These are phyloP conservation scores for Thelonectria olida DNA, from an alignment of 2,329 filamentous ascomycete species.

Conservation along the genomic window DNA sequence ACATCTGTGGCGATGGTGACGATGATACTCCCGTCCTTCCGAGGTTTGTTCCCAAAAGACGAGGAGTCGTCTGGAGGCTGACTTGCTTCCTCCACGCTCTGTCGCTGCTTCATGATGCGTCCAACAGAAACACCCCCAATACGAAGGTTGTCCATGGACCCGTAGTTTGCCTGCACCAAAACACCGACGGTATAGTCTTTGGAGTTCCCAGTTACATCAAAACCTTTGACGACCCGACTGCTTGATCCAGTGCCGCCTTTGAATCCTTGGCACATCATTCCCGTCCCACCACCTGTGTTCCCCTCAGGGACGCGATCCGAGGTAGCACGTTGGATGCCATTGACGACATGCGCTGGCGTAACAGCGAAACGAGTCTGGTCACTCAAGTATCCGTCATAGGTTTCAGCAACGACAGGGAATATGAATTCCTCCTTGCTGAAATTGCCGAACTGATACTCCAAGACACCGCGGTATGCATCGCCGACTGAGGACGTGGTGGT, in stretches of 20 bases:
- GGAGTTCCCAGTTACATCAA: slow-evolving; percentile 43
- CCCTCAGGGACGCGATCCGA: slow-evolving; percentile 66
- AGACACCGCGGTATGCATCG: slow-evolving; percentile 66
- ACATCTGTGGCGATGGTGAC: slow-evolving; percentile 46
- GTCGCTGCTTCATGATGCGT: slow-evolving; percentile 53
- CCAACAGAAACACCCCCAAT: slow-evolving; percentile 71
- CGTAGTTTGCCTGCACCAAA: slow-evolving; percentile 74
- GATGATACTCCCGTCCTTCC: slow-evolving; percentile 49
- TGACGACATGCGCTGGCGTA: slow-evolving; percentile 61
- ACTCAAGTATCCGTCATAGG: slow-evolving; percentile 70
- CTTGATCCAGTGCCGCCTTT: slow-evolving; percentile 74
- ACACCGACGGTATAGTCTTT: slow-evolving; percentile 67
- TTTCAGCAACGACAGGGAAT: slow-evolving; percentile 68
- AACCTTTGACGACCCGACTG: slow-evolving; percentile 63
- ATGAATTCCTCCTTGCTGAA: slow-evolving; percentile 62
- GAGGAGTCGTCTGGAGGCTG: slow-evolving; percentile 31
- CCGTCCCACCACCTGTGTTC: slow-evolving; percentile 72
- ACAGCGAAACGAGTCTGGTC: slow-evolving; percentile 65
- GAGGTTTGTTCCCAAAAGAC: slow-evolving; percentile 34
- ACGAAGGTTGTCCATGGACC: slow-evolving; percentile 62
- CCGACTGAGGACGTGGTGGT: slow-evolving; percentile 68
- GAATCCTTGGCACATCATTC: slow-evolving; percentile 73
- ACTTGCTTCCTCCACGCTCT: slow-evolving; percentile 42
- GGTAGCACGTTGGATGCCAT: slow-evolving; percentile 61
- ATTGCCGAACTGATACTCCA: slow-evolving; percentile 62